Conservation (phyloP, 2,329 filamentous ascomycete genomes). For the Trichoderma sp. region DNA sequence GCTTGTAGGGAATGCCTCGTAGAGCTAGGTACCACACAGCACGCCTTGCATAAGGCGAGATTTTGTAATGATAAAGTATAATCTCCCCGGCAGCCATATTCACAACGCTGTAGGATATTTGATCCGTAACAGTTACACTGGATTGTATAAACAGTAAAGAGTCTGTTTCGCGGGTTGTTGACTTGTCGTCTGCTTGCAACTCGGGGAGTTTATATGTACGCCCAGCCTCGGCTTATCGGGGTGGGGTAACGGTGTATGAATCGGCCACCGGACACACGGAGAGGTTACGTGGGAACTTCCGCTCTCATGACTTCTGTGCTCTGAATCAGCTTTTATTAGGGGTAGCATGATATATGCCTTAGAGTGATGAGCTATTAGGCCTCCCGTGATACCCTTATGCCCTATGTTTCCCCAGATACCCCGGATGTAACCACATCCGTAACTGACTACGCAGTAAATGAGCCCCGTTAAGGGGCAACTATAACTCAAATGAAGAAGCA, state of each 20-base stretch:
- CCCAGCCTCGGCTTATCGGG: constrained; percentile 1
- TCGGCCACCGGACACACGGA: neutral
- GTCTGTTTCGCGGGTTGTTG: neutral
- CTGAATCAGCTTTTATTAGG: neutral
- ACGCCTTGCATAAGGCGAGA: constrained; percentile 63
- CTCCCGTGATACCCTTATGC: neutral
- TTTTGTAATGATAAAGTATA: constrained; percentile 64
- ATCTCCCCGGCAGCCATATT: constrained; percentile 36
- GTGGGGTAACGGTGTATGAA: constrained; percentile 5
- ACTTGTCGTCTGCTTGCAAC: neutral
- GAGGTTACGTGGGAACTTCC: constrained; percentile 22
- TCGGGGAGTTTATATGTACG: neutral
- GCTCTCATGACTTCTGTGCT: neutral
- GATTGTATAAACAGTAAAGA: neutral
- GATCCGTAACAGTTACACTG: too few species aligned
- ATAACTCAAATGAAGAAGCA: neutral
- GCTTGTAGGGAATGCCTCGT: constrained; percentile 61
- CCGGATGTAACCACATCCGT: neutral
- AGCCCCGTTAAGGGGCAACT: neutral
- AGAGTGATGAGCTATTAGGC: neutral
- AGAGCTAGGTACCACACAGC: constrained; percentile 67
- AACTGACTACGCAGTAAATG: neutral
- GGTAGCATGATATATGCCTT: neutral
- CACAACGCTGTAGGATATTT: neutral
- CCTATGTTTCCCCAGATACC: neutral